Base-by-base conservation (phyloP, 23 red algal genomes). In the Pyropia yezoensis region DNA sequence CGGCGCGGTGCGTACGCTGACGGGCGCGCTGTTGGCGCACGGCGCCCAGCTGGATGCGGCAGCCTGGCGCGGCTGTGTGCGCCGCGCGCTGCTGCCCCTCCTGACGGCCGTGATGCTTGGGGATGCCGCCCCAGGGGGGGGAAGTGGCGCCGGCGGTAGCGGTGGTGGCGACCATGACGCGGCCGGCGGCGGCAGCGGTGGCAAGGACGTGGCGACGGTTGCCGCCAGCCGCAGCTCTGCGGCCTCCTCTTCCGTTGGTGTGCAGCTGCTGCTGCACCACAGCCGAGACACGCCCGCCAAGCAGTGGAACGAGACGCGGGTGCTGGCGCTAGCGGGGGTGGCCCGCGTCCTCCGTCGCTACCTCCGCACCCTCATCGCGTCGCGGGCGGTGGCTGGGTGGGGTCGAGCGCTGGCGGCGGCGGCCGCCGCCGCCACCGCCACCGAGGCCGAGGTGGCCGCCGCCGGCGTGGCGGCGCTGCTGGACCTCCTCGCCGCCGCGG, bases 251-350 rank as follows among this genome's bases (percentile, higher is more conserved):
- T 9, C 55, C 4, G 3, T 16, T 7, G 83, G 71, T 39, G 56
- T 65, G 30, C 72, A 78, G 65, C 47, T 88, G 64, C 55, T 88
- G 65, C 33, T 78, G 73, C 83, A 88, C 70, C 83, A 88, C 67
- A 78, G 73, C 63, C 83, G 83, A 7, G 83, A 88, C 55, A 88
- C 83, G 13, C 83, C 83, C 13, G 29, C 66, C 23, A 88, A 88
- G 59, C 83, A 88, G 39, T 88, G 83, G 83, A 78, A 88, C 63
- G 83, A 88, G 66, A 88, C 83, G 18, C 61, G 83, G 29, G 73
- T 78, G 27, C 65, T 88, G 13, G 83, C 83, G 3, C 66, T 88
- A 7, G 72, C 52, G 1, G 83, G 83, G 2, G 73, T 88, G 6
- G 73, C 73, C 5, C 70, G 70, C 28, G 54, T 88, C 28, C 54